Percentiles rank a stretch among this genome's conserved stretches.
phyloP scores from a whole-genome alignment of 768 basidiomycete species.

The Pholiota microspora region DNA sequence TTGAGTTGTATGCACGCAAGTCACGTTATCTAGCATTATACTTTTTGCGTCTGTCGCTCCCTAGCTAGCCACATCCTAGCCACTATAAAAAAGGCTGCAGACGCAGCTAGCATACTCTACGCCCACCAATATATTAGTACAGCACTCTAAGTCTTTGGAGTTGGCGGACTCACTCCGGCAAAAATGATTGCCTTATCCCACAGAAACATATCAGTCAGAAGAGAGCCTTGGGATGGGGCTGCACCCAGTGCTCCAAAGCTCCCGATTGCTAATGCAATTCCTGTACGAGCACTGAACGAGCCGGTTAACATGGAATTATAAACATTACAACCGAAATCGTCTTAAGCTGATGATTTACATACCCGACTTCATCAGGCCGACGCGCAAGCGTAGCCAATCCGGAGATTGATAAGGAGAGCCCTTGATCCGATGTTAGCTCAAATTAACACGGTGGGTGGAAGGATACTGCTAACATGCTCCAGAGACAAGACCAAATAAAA shows the following conservation, averaged over 20 bases:
- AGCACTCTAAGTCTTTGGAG: conserved; percentile 15
- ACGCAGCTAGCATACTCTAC: not conserved
- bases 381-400: conserved; percentile 29
- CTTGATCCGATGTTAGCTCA: conserved; percentile 20
- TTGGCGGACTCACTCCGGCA: conserved; percentile 24
- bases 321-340: too few relatives aligned
- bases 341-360: conserved; percentile 7
- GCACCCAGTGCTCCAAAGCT: conserved; percentile 29
- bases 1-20: too few relatives aligned
- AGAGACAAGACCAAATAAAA: conserved; percentile 43
- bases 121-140: not conserved
- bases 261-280: conserved; percentile 26
- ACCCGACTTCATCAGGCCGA: conserved; percentile 35
- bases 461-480: conserved; percentile 34
- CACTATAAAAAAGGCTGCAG: not conserved
- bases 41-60: conserved; percentile 1
- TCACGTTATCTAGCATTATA: too few relatives aligned
- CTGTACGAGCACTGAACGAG: conserved; percentile 26
- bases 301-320: not conserved
- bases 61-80: not conserved
- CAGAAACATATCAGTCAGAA: conserved; percentile 21
- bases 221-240: conserved; percentile 31
- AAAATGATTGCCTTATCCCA: conserved; percentile 30
- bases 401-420: conserved; percentile 32
- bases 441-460: not conserved